Evolutionary conservation across 106 monocot genomes (phyloP).

Genomic region (Vanilla planifolia): DNA sequence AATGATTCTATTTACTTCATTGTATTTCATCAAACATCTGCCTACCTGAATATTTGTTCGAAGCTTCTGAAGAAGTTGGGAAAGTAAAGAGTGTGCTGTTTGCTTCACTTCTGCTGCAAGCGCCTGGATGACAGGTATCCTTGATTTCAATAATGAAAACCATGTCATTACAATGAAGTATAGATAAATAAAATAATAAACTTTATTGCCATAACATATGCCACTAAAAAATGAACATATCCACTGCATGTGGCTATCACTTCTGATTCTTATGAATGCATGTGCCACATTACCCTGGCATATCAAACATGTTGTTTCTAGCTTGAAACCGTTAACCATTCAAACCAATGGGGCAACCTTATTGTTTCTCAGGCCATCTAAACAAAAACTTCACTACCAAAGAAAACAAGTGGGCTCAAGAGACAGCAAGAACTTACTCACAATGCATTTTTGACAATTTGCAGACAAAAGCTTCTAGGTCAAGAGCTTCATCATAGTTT

Average conservation of each 20-base stretch:
- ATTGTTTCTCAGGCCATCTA: neutral
- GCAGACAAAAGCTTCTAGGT: conserved; percentile 88
- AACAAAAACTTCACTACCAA: neutral
- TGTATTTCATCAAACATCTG: too few species aligned
- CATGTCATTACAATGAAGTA: conserved; percentile 29
- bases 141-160: conserved; percentile 45
- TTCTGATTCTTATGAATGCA: neutral
- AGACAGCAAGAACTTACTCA: conserved; percentile 51
- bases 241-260: neutral
- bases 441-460: conserved; percentile 87
- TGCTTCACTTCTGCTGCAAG: conserved; percentile 86
- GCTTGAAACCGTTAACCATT: neutral
- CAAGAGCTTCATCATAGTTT: conserved; percentile 97
- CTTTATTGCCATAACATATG: conserved; percentile 1
- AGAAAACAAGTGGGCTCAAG: neutral
- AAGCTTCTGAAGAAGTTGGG: conserved; percentile 97
- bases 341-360: neutral
- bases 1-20: too few species aligned
- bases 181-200: conserved; percentile 1
- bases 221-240: neutral
- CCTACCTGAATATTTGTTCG: conserved; percentile 89
- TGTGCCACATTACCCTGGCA: neutral
- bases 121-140: conserved; percentile 95
- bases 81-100: conserved; percentile 77
- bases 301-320: neutral